Percentiles rank a stretch among this genome's conserved stretches.
Evolutionary conservation across 2,329 filamentous ascomycete genomes (phyloP).

Genomic region (Aspergillus tanneri): DNA sequence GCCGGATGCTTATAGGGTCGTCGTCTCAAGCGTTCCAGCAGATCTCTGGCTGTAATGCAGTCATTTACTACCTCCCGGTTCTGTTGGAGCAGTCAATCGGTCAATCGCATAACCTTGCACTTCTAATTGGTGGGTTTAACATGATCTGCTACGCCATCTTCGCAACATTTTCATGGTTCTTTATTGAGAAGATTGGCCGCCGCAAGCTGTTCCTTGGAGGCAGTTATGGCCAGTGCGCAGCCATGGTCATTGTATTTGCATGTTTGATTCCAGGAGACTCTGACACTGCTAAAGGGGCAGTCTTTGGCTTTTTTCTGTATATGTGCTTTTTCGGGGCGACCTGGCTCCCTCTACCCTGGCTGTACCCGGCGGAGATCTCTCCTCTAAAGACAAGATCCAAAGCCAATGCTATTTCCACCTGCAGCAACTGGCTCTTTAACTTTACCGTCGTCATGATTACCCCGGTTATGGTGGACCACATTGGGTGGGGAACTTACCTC

Average conservation of each 20-base stretch:
- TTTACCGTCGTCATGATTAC: slow-evolving; percentile 50
- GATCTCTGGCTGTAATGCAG: slow-evolving; percentile 18
- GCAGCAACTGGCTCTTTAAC: slow-evolving; percentile 52
- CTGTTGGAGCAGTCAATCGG: slow-evolving; percentile 16
- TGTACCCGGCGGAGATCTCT: slow-evolving; percentile 46
- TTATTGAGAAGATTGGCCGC: slow-evolving; percentile 17
- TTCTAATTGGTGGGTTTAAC: slow-evolving; percentile 17
- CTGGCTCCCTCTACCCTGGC: slow-evolving; percentile 61
- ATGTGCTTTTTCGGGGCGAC: slow-evolving; percentile 23
- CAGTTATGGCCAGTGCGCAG: slow-evolving; percentile 14
- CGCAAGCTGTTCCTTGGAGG: slow-evolving; percentile 17
- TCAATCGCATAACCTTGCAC: slow-evolving; percentile 11
- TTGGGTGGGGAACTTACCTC: slow-evolving; percentile 35
- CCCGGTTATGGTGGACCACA: slow-evolving; percentile 31
- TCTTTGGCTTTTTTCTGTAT: slow-evolving; percentile 21
- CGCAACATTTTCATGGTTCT: slow-evolving; percentile 20
- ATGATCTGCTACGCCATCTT: slow-evolving; percentile 21
- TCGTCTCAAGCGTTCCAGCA: slow-evolving; percentile 18
- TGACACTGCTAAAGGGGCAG: slow-evolving; percentile 14
- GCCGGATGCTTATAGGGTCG: slow-evolving; percentile 16
- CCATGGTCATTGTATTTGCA: slow-evolving; percentile 16
- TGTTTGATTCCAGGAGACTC: slow-evolving; percentile 14
- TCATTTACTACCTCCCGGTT: slow-evolving; percentile 17
- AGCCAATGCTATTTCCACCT: slow-evolving; percentile 51
- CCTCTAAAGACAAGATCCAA: slow-evolving; percentile 49